Base-by-base conservation (phyloP, 2,329 filamentous ascomycete genomes). In the Biscogniauxia sp. region DNA sequence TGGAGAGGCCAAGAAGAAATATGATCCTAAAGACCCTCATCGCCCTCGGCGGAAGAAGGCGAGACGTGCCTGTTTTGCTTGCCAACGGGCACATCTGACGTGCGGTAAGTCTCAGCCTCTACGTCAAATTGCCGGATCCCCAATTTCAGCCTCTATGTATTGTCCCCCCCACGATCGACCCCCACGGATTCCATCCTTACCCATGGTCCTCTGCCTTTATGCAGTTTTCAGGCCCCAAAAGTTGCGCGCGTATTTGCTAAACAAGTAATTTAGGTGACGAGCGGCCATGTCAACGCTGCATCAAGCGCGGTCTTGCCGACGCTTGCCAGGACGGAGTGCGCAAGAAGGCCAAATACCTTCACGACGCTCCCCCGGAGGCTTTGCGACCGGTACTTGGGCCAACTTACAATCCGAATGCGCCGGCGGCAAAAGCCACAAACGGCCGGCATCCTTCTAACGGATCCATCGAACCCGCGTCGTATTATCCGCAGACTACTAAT, bases 271-370 rank as follows among this genome's bases (percentile, higher is more conserved):
- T 72, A 98, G 95, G 94, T 71, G 95, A 99, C 75, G 94, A 99
- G 76, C 86, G 95, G 69, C 95, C 95, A 57, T 99, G 95, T 74
- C 87, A 93, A 72, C 84, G 95, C 71, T 99, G 95, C 75, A 92
- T 98, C 69, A 97, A 97, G 77, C 89, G 95, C 69, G 92, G 92
- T 53, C 85, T 98, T 20, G 91, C 93, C 70, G 93, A 97, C 74
- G 87, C 87, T 63, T 99, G 95, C 73, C 93, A 97, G 75, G 95
- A 99, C 73, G 95, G 95, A 57, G 93, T 98, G 56, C 90, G 95
- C 65, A 99, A 99, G 78, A 99, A 98, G 83, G 95, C 95, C 56
- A 99, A 99, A 76, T 99, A 99, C 76, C 90, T 99, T 59, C 93
- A 98, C 73, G 95, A 98, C 82, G 93, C 94, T 25, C 93, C 94